phyloP scores from a whole-genome alignment of 345 rosid species.

The Litchi chinensis region DNA sequence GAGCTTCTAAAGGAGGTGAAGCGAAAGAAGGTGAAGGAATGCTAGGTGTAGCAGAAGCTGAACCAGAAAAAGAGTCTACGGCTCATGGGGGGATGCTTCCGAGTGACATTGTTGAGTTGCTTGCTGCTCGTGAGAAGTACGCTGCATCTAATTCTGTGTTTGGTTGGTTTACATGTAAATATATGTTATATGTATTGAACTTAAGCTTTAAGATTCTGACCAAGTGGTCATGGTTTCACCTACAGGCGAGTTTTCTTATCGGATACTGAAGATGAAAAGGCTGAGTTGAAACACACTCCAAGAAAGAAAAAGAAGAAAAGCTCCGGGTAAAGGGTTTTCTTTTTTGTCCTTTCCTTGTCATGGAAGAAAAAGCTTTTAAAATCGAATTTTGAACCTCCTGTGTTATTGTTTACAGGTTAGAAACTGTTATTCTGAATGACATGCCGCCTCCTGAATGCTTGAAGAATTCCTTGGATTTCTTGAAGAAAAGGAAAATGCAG shows the following conservation, averaged over 20 bases:
- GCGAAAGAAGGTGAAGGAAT: slow-evolving; percentile 25
- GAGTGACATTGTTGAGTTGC: slow-evolving; percentile 65
- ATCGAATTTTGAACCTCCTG: not conserved
- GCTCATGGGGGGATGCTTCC: slow-evolving; percentile 75
- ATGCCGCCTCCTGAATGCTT: slow-evolving; percentile 71
- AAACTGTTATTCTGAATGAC: slow-evolving; percentile 69
- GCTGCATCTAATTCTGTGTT: not conserved
- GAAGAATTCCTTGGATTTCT: slow-evolving; percentile 72
- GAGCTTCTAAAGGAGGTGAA: slow-evolving; percentile 34
- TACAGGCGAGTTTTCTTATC: slow-evolving; percentile 62
- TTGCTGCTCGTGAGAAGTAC: slow-evolving; percentile 83
- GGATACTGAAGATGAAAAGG: slow-evolving; percentile 63
- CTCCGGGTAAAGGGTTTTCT: slow-evolving; percentile 54
- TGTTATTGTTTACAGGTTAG: slow-evolving; percentile 46
- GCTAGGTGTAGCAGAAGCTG: slow-evolving; percentile 42
- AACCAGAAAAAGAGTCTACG: slow-evolving; percentile 40
- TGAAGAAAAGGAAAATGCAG: slow-evolving; percentile 78
- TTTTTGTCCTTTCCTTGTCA: not conserved
- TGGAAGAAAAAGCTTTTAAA: not conserved
- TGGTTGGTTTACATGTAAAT: not conserved
- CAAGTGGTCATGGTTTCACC: not conserved
- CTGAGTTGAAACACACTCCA: slow-evolving; percentile 30
- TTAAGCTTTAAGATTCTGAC: slow-evolving; percentile 16
- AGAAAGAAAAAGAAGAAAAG: slow-evolving; percentile 65
- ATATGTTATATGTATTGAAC: not conserved